phyloP scores from a whole-genome alignment of 2,329 filamentous ascomycete genomes.

The Lasiodiplodia theobromae region DNA sequence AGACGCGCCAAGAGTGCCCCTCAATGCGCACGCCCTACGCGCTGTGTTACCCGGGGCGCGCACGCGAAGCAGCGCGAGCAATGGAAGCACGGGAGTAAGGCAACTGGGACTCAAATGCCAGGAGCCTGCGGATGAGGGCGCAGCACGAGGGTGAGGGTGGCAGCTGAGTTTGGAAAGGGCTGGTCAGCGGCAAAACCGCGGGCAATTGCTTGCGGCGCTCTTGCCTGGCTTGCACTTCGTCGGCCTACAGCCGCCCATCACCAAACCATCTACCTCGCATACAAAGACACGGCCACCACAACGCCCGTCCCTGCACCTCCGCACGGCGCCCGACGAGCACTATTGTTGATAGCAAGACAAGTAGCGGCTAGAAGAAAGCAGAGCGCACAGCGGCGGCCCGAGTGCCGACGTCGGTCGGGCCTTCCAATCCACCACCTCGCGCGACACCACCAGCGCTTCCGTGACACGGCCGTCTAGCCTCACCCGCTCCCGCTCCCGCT shows the following conservation, averaged over 20 bases:
- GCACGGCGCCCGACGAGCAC: constrained; percentile 12
- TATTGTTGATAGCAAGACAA: constrained; percentile 31
- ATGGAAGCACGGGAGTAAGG: not conserved
- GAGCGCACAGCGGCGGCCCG: constrained; percentile 24
- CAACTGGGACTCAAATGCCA: not conserved
- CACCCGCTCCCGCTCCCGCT: constrained; percentile 27
- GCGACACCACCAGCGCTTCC: constrained; percentile 26
- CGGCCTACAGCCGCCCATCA: constrained; percentile 26
- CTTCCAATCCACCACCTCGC: constrained; percentile 26
- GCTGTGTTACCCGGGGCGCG: not conserved
- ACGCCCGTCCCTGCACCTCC: constrained; percentile 22
- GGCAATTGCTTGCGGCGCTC: constrained; percentile 12
- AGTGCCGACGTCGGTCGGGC: constrained; percentile 30
- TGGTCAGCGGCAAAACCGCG: constrained; percentile 11
- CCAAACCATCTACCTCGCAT: constrained; percentile 28
- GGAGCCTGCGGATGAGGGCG: not conserved
- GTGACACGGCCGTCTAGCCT: constrained; percentile 28
- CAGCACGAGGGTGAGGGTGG: not conserved
- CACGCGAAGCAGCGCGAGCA: constrained; percentile 1
- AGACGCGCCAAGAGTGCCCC: constrained; percentile 18
- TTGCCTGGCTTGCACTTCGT: constrained; percentile 27
- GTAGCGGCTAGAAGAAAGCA: constrained; percentile 31
- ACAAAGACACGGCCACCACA: constrained; percentile 29
- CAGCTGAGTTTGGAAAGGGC: constrained; percentile 3
- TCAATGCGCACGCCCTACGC: constrained; percentile 15